A percentile compares a stretch with the other conserved stretches of the same genome.
phyloP scores from a whole-genome alignment of 2,329 filamentous ascomycete species.

The Fusarium austroafricanum region DNA sequence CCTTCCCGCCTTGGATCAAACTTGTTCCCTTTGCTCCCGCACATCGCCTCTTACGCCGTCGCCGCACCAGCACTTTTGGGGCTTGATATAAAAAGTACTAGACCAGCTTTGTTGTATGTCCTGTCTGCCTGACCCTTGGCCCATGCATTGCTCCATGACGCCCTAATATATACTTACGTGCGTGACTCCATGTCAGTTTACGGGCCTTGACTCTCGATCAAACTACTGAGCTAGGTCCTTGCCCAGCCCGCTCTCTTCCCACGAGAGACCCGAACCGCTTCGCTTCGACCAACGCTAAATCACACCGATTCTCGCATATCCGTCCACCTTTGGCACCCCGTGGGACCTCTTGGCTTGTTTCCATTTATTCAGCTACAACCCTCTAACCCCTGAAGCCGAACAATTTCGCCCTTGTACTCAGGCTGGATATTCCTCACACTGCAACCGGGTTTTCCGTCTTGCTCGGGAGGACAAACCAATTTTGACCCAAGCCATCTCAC shows the following conservation, averaged over 20 bases:
- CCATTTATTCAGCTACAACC: conserved; percentile 25
- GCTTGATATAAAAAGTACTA: conserved; percentile 21
- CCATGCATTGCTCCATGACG: conserved; percentile 9
- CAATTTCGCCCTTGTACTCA: conserved; percentile 10
- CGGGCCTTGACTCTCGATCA: conserved; percentile 30
- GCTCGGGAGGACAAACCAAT: background rate
- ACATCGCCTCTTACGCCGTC: conserved; percentile 41
- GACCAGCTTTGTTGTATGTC: conserved; percentile 19
- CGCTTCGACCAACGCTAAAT: conserved; percentile 38
- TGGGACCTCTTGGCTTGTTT: conserved; percentile 30
- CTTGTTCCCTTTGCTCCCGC: conserved; percentile 43
- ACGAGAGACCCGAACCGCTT: conserved; percentile 33
- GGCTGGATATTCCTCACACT: conserved; percentile 15
- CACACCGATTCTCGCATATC: conserved; percentile 38
- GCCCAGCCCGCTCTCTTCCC: conserved; percentile 27
- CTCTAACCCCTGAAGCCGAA: conserved; percentile 34
- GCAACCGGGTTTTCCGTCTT: background rate
- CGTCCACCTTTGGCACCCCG: conserved; percentile 26
- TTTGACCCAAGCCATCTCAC: background rate
- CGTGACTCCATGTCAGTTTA: conserved; percentile 35
- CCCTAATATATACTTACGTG: conserved; percentile 36
- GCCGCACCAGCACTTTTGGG: conserved; percentile 37
- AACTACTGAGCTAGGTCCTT: conserved; percentile 33
- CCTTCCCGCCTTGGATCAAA: conserved; percentile 42
- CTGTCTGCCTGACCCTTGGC: background rate